Conservation (phyloP, 2,329 filamentous ascomycete genomes). For the Diaporthe longicolla region DNA sequence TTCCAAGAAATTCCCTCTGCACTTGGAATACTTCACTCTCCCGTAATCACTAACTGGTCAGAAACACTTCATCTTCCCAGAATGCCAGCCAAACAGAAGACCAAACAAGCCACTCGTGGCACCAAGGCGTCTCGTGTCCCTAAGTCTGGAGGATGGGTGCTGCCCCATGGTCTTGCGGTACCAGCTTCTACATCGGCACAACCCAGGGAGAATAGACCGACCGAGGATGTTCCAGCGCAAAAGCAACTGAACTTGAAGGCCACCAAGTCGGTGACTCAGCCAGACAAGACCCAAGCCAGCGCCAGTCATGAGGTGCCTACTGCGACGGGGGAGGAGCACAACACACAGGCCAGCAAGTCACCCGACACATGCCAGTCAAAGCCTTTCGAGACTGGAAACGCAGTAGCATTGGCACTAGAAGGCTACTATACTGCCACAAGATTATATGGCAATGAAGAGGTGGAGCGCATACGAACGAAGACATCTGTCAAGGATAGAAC, state of each 20-base stretch:
- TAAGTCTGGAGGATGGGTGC: conserved; percentile 24
- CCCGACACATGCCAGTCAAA: neutral
- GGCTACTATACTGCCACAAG: conserved; percentile 11
- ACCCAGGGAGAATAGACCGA: neutral
- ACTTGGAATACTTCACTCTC: neutral
- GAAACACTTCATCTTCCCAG: neutral
- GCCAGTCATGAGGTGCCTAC: neutral
- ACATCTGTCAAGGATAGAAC: conserved; percentile 29
- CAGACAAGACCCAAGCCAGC: neutral
- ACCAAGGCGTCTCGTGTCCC: conserved; percentile 3
- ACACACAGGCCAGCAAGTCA: neutral
- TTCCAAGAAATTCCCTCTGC: neutral
- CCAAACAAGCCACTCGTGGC: neutral
- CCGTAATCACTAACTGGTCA: too few species aligned
- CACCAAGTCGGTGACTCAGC: conserved; percentile 11
- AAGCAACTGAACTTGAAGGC: conserved; percentile 7
- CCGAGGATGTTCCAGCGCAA: neutral
- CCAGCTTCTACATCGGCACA: neutral
- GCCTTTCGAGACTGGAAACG: neutral
- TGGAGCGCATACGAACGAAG: conserved; percentile 21
- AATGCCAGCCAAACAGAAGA: conserved; percentile 28
- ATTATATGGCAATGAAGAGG: neutral
- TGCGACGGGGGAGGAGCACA: neutral
- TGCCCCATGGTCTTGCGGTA: conserved; percentile 25
- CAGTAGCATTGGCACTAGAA: neutral